Percentiles rank a stretch among this genome's conserved stretches.
These are phyloP conservation scores for Pholiota conissans DNA, from an alignment of 768 basidiomycete species.

Conservation along the genomic window DNA sequence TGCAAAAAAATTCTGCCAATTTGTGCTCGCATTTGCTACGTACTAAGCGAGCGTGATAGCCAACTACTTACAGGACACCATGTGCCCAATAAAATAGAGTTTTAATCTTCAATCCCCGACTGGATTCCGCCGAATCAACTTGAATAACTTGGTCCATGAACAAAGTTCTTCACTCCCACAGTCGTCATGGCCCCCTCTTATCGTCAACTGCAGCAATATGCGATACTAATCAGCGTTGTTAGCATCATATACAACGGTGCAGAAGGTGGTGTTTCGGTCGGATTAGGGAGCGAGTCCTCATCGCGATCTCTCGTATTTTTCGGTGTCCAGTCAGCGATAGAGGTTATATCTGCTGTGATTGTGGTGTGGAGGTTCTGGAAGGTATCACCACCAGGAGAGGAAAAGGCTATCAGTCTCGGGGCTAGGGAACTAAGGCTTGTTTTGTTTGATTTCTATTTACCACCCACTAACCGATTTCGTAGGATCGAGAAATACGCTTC, in stretches of 20 bases:
- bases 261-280: slow-evolving; percentile 42
- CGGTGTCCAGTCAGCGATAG: slow-evolving; percentile 47
- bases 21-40: too few species aligned
- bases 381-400: slow-evolving; percentile 32
- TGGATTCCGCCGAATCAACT: neutral
- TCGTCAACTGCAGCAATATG: slow-evolving; percentile 34
- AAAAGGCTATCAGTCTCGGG: slow-evolving; percentile 12
- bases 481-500: slow-evolving; percentile 35
- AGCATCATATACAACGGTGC: slow-evolving; percentile 36
- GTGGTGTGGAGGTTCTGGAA: slow-evolving; percentile 45
- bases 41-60: too few species aligned
- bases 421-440: slow-evolving; percentile 21
- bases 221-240: slow-evolving; percentile 39
- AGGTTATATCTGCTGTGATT: slow-evolving; percentile 42
- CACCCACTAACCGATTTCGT: neutral
- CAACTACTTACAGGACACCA: slow-evolving; percentile 32
- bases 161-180: too few species aligned
- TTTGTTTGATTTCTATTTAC: too few species aligned
- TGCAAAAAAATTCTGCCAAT: too few species aligned
- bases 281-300: slow-evolving; percentile 43
- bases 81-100: slow-evolving; percentile 14
- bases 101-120: neutral
- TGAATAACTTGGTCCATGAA: too few species aligned
- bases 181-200: slow-evolving; percentile 24
- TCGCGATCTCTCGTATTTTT: slow-evolving; percentile 48